Conservation (phyloP, 2,329 filamentous ascomycete genomes). For the Sclerotinia glacialis region DNA sequence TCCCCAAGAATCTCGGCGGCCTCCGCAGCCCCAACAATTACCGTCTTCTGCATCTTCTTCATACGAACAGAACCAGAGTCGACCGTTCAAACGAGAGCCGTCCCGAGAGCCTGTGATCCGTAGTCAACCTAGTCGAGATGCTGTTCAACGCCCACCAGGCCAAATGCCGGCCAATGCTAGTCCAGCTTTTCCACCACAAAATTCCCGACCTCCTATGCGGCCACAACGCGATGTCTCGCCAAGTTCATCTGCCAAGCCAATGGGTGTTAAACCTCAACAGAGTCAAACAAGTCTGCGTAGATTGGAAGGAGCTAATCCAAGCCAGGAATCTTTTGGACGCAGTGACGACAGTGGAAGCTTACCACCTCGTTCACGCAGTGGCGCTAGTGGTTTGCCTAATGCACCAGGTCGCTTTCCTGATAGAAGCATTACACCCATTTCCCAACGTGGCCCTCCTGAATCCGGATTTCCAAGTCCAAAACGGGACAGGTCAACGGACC, state of each 20-base stretch:
- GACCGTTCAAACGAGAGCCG: slow-evolving; percentile 31
- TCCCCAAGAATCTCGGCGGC: slow-evolving; percentile 26
- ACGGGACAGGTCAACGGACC: slow-evolving; percentile 29
- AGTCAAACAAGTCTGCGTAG: slow-evolving; percentile 33
- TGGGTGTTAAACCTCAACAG: slow-evolving; percentile 26
- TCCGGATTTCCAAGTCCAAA: slow-evolving; percentile 28
- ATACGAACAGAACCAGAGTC: slow-evolving; percentile 33
- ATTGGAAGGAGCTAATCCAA: slow-evolving; percentile 35
- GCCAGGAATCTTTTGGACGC: slow-evolving; percentile 39
- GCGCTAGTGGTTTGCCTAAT: slow-evolving; percentile 34
- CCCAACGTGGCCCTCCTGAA: slow-evolving; percentile 37
- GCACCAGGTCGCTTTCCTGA: slow-evolving; percentile 37
- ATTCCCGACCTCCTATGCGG: slow-evolving; percentile 33
- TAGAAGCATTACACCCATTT: slow-evolving; percentile 34
- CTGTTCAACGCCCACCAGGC: slow-evolving; percentile 32
- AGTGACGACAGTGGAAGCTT: slow-evolving; percentile 35
- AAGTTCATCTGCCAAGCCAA: slow-evolving; percentile 33
- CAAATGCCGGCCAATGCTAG: slow-evolving; percentile 22
- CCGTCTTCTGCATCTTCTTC: slow-evolving; percentile 26
- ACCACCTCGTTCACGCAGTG: slow-evolving; percentile 37
- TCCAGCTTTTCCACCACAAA: slow-evolving; percentile 33
- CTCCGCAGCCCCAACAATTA: slow-evolving; percentile 27
- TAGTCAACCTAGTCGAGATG: slow-evolving; percentile 36
- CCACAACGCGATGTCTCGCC: slow-evolving; percentile 35
- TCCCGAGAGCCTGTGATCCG: slow-evolving; percentile 33